Base-by-base conservation (phyloP, 2,329 filamentous ascomycete genomes). In the Clonostachys sp. region DNA sequence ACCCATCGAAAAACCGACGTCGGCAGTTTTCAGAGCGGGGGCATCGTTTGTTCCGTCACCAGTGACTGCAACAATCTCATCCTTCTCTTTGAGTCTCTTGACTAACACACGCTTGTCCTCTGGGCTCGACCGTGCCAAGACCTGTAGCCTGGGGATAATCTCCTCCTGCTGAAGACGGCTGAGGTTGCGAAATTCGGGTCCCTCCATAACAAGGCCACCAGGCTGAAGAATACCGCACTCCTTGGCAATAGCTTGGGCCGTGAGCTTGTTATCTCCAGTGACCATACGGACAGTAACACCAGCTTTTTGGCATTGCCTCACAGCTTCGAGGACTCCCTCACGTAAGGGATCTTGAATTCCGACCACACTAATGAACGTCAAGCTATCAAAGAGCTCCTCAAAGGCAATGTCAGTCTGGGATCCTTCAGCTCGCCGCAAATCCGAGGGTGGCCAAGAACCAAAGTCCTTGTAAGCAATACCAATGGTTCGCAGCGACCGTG, bases 1-100 rank as follows among this genome's bases (percentile, higher is more conserved):
- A 55, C 88, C 88, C 88, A 92, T 92, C 16, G 87, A 89, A 66
- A 92, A 91, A 24, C 88, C 88, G 44, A 92, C 85, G 59, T 92
- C 87, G 7, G 88, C 88, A 57, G 84, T 84, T 67, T 89, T 91
- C 44, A 92, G 75, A 44, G 88, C 88, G 24, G 87, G 87, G 5
- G 87, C 88, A 65, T 92, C 88, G 62, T 92, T 92, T 56, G 88
- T 91, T 47, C 88, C 88, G 58, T 92, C 88, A 55, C 88, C 88
- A 33, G 88, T 92, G 12, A 91, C 88, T 41, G 88, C 88, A 45
- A 92, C 88, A 14, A 84, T 90, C 63, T 92, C 86, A 42, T 83
- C 83, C 60, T 83, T 74, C 51, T 85, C 83, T 65, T 87, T 88
- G 51, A 91, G 75, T 46, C 81, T 77, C 61, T 81, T 80, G 34